phyloP scores from a whole-genome alignment of 495 filamentous ascomycete genomes.

The Aspergillus carlsbadensis region DNA sequence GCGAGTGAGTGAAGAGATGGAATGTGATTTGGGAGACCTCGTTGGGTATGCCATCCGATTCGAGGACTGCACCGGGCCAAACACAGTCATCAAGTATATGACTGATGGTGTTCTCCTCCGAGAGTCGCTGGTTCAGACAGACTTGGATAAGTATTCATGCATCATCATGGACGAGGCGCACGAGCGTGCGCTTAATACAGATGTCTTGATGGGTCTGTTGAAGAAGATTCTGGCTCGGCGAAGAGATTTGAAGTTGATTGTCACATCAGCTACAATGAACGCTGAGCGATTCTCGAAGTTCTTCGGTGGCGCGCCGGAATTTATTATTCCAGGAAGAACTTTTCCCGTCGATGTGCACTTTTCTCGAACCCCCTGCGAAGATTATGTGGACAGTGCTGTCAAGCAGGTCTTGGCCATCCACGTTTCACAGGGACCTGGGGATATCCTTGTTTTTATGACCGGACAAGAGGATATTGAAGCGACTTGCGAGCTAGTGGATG shows the following conservation, averaged over 20 bases:
- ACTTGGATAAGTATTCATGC: conserved; percentile 95
- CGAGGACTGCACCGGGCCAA: conserved; percentile 93
- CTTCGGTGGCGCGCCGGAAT: conserved; percentile 96
- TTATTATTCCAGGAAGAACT: conserved; percentile 93
- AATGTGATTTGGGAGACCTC: conserved; percentile 81
- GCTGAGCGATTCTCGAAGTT: conserved; percentile 94
- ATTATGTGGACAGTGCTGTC: conserved; percentile 96
- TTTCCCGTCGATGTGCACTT: conserved; percentile 98
- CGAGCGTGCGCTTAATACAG: conserved; percentile 94
- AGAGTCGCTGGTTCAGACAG: conserved; percentile 86
- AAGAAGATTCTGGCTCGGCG: conserved; percentile 93
- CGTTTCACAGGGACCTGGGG: conserved; percentile 84
- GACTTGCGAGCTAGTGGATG: conserved; percentile 89
- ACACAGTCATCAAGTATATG: conserved; percentile 99
- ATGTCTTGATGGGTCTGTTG: conserved; percentile 95
- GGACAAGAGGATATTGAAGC: conserved; percentile 98
- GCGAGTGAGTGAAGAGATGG: conserved; percentile 98
- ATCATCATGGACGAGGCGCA: conserved; percentile 99
- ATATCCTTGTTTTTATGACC: conserved; percentile 99
- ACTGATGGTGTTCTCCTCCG: conserved; percentile 95
- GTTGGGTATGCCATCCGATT: conserved; percentile 99
- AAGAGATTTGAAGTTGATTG: conserved; percentile 92
- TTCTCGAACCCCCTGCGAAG: conserved; percentile 91
- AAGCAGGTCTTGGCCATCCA: conserved; percentile 98
- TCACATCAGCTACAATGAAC: conserved; percentile 99